Percentiles rank a stretch among this genome's conserved stretches.
phyloP scores from a whole-genome alignment of 345 rosid genomes.

The Citrus inodora region DNA sequence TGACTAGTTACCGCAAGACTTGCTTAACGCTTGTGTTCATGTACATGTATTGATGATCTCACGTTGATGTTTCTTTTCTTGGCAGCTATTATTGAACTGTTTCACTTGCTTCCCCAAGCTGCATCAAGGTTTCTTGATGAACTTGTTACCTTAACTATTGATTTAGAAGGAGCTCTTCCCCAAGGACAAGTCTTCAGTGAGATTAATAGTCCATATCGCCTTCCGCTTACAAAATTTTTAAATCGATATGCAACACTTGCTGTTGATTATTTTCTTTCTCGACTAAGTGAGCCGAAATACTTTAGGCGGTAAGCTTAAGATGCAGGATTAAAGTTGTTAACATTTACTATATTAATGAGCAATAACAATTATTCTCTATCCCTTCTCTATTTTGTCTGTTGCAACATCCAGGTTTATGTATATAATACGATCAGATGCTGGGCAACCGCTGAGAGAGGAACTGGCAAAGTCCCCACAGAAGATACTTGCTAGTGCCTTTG shows the following conservation, averaged over 20 bases:
- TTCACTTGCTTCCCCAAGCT: constrained; percentile 96
- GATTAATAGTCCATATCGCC: constrained; percentile 97
- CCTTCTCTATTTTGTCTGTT: not conserved
- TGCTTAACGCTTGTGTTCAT: not conserved
- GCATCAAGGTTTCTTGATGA: constrained; percentile 96
- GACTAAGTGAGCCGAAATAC: constrained; percentile 85
- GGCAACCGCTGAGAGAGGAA: constrained; percentile 93
- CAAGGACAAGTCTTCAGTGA: constrained; percentile 88
- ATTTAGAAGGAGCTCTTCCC: constrained; percentile 91
- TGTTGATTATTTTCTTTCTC: constrained; percentile 94
- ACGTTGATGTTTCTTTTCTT: constrained; percentile 19
- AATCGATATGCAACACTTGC: constrained; percentile 91
- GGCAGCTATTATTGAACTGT: constrained; percentile 98
- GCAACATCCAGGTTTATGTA: constrained; percentile 80
- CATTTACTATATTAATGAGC: not conserved
- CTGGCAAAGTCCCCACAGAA: constrained; percentile 90
- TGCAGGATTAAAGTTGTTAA: constrained; percentile 13
- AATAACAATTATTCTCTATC: not conserved
- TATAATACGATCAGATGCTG: constrained; percentile 89
- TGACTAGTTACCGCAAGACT: not conserved
- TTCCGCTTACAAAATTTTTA: constrained; percentile 86
- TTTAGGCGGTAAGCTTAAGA: constrained; percentile 75
- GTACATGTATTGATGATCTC: constrained; percentile 6
- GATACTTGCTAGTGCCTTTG: constrained; percentile 83
- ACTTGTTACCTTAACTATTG: constrained; percentile 88